Base-by-base conservation (phyloP, 345 rosid species). In the Citrus sp. region DNA sequence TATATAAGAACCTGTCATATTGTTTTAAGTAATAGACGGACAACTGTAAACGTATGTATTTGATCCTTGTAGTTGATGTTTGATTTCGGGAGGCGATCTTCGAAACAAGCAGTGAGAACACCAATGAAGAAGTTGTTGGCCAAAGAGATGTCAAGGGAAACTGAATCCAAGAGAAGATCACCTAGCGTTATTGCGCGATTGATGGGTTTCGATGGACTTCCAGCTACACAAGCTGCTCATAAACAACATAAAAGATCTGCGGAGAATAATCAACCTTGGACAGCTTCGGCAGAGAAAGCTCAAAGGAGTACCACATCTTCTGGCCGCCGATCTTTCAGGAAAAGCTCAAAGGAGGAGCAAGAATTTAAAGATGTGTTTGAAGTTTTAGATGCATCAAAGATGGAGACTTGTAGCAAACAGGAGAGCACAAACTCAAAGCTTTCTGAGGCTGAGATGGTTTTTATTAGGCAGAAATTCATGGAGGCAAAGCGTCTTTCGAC, bases 301-400 rank as follows among this genome's bases (percentile, higher is more conserved):
- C 84, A 82, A 75, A 88, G 84, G 83, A 86, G 79, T 65, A 80
- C 76, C 69, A 49, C 87, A 16, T 83, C 86, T 77, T 84, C 82
- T 72, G 83, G 89, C 65, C 82, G 84, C 21, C 81, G 82, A 56
- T 91, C 98, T 61, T 86, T 89, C 22, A 86, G 88, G 83, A 93
- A 85, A 78, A 87, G 87, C 84, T 93, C 94, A 14, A 92, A 83
- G 84, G 90, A 87, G 63, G 94, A 93, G 73, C 90, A 91, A 62
- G 98, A 94, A 77, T 97, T 93, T 77, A 97, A 97, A 84, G 99
- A 97, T 87, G 99, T 97, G 54, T 94, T 84, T 70, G 99, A 97
- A 87, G 98, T 97, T 83, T 80, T 86, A 60, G 99, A 97, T 68
- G 78, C 89, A 40, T 77, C 87, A 24, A 89, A 82, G 85, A 82